Percentiles rank a stretch among this genome's conserved stretches.
Conservation (phyloP, 768 basidiomycete species). For the Russula sp. region DNA sequence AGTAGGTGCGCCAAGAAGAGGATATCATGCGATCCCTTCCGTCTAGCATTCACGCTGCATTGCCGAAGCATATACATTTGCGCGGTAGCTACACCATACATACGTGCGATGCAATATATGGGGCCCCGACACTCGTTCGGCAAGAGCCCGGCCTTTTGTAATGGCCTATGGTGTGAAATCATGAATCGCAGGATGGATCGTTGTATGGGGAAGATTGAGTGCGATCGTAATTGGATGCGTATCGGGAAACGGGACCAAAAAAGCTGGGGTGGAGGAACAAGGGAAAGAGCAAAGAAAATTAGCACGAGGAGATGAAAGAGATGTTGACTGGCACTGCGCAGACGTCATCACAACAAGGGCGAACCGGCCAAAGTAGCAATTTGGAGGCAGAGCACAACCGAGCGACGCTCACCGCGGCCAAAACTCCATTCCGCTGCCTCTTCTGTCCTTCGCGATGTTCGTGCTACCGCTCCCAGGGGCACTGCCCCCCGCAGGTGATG, state of each 20-base stretch:
- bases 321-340: conserved; percentile 3
- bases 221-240: conserved; percentile 9
- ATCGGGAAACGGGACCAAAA: neutral
- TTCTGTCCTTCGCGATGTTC: conserved; percentile 47
- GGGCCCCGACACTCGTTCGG: conserved; percentile 16
- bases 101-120: conserved; percentile 14
- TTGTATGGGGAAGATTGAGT: conserved; percentile 9
- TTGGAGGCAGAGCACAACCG: neutral
- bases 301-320: conserved; percentile 19
- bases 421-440: conserved; percentile 61
- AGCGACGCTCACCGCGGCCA: conserved; percentile 58
- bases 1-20: too few species aligned
- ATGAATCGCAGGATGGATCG: conserved; percentile 12
- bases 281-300: conserved; percentile 9
- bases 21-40: neutral
- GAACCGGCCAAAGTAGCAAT: neutral
- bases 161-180: conserved; percentile 5
- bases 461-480: conserved; percentile 35
- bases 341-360: conserved; percentile 5
- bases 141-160: conserved; percentile 1
- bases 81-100: conserved; percentile 23
- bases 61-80: conserved; percentile 25
- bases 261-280: conserved; percentile 2
- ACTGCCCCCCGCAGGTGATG: conserved; percentile 18
- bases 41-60: conserved; percentile 7